Conservation (phyloP, 1,139 yeast genomes). For the Saccharomyces hybrid region DNA sequence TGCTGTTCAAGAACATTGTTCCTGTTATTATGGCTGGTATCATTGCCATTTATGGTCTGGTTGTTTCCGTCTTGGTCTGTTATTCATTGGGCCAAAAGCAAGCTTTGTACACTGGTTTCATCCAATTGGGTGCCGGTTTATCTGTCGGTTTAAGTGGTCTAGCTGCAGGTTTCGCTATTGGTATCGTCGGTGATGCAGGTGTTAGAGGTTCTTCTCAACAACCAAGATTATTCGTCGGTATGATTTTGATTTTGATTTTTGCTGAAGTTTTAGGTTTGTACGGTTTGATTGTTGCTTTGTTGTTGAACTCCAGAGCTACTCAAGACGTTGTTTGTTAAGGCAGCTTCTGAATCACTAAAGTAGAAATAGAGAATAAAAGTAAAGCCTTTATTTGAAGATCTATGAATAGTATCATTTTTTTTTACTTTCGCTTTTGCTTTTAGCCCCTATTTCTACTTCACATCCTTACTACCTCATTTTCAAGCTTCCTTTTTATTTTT, state of each 20-base stretch:
- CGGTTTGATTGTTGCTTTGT: slow-evolving; percentile 94
- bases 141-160: slow-evolving; percentile 96
- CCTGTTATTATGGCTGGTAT: slow-evolving; percentile 99
- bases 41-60: slow-evolving; percentile 97
- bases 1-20: slow-evolving; percentile 79
- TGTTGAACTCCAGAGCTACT: slow-evolving; percentile 94
- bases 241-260: slow-evolving; percentile 93
- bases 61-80: slow-evolving; percentile 91
- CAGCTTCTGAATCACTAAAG: not conserved
- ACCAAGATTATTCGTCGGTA: slow-evolving; percentile 95
- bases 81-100: slow-evolving; percentile 84
- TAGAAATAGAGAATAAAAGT: not conserved
- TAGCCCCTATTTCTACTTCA: not conserved
- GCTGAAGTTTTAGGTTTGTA: slow-evolving; percentile 98
- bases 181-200: slow-evolving; percentile 98
- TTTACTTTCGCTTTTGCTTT: not conserved
- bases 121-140: slow-evolving; percentile 96
- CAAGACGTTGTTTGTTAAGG: slow-evolving; percentile 77
- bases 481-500: not conserved
- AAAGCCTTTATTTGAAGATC: not conserved
- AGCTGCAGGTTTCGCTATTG: slow-evolving; percentile 98
- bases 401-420: not conserved
- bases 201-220: slow-evolving; percentile 95
- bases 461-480: not conserved
- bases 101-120: slow-evolving; percentile 94